A percentile compares a stretch with the other conserved stretches of the same genome.
These are phyloP conservation scores for Colletotrichum phormii DNA, from an alignment of 2,329 filamentous ascomycete species.

Conservation along the genomic window DNA sequence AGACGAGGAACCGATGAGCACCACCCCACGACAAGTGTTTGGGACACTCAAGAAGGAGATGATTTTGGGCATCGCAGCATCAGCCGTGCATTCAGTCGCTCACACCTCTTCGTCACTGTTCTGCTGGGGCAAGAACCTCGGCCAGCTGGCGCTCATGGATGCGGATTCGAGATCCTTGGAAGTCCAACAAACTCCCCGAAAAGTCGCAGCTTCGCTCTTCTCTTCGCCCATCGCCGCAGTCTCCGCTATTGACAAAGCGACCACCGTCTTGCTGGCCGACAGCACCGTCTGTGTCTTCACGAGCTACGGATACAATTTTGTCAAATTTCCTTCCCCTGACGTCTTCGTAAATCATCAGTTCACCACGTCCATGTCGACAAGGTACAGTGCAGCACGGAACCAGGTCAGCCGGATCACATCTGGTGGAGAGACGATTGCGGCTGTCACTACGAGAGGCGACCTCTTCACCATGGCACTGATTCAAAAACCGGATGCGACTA, in stretches of 20 bases:
- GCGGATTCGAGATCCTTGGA: conserved; percentile 93
- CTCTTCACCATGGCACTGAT: conserved; percentile 87
- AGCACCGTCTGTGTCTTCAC: conserved; percentile 94
- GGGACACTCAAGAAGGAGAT: conserved; percentile 89
- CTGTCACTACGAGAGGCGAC: conserved; percentile 85
- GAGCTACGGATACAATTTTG: conserved; percentile 93
- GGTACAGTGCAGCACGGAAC: conserved; percentile 73
- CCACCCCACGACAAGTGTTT: conserved; percentile 87
- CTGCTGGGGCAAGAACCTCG: conserved; percentile 95
- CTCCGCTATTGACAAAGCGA: conserved; percentile 90
- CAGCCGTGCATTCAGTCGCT: conserved; percentile 89
- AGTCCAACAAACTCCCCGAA: conserved; percentile 83
- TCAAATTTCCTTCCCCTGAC: conserved; percentile 82
- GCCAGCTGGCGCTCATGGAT: conserved; percentile 93
- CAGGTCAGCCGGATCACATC: conserved; percentile 82
- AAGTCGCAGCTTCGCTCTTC: conserved; percentile 88
- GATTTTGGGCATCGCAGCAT: conserved; percentile 87
- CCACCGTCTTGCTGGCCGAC: conserved; percentile 85
- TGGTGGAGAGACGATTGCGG: conserved; percentile 92
- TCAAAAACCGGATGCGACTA: conserved; percentile 71
- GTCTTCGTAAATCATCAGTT: conserved; percentile 78
- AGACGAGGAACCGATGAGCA: conserved; percentile 87
- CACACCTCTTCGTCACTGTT: conserved; percentile 85
- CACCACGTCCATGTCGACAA: conserved; percentile 72
- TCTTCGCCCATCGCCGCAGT: conserved; percentile 79